A percentile compares a stretch with the other conserved stretches of the same genome.
These are phyloP conservation scores for Pseudocercospora cruenta DNA, from an alignment of 2,329 filamentous ascomycete species.

Conservation along the genomic window DNA sequence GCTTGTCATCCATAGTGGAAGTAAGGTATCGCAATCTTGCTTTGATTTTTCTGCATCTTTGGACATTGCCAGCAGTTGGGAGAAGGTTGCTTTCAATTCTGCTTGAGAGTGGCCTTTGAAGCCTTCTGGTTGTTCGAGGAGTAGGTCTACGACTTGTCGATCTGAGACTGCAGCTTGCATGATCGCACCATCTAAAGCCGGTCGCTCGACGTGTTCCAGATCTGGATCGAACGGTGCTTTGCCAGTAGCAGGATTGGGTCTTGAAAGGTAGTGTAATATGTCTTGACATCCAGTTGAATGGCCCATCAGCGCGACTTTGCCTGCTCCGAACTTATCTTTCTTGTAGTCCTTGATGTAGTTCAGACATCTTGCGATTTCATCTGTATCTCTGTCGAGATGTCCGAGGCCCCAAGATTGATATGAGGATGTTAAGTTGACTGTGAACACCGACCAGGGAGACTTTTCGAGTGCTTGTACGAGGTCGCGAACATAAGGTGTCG, in stretches of 20 bases:
- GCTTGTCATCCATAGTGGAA: constrained; percentile 40
- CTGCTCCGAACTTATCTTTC: constrained; percentile 11
- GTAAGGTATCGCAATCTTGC: constrained; percentile 35
- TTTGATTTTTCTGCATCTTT: constrained; percentile 32
- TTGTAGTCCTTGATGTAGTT: constrained; percentile 40
- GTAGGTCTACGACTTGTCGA: constrained; percentile 27
- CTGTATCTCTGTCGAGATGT: constrained; percentile 43
- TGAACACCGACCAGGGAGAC: constrained; percentile 30
- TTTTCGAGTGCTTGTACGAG: constrained; percentile 29
- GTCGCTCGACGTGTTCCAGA: constrained; percentile 25
- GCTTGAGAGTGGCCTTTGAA: constrained; percentile 24
- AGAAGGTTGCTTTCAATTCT: constrained; percentile 22
- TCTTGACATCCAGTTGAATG: constrained; percentile 32
- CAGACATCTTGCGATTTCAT: constrained; percentile 41
- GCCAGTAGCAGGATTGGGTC: constrained; percentile 28
- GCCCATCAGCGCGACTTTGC: constrained; percentile 31
- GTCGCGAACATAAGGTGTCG: constrained; percentile 32
- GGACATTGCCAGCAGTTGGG: constrained; percentile 27
- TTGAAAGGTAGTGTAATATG: constrained; percentile 31
- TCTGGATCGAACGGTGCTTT: constrained; percentile 21
- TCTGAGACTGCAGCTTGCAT: constrained; percentile 34
- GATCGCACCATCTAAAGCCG: constrained; percentile 31
- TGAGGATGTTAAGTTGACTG: constrained; percentile 28
- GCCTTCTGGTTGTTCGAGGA: constrained; percentile 22
- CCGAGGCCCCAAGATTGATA: constrained; percentile 44